A percentile compares a stretch with the other conserved stretches of the same genome.
These are phyloP conservation scores for Meira miltonrushii DNA, from an alignment of 1,284 basidiomycete species.

Conservation along the genomic window DNA sequence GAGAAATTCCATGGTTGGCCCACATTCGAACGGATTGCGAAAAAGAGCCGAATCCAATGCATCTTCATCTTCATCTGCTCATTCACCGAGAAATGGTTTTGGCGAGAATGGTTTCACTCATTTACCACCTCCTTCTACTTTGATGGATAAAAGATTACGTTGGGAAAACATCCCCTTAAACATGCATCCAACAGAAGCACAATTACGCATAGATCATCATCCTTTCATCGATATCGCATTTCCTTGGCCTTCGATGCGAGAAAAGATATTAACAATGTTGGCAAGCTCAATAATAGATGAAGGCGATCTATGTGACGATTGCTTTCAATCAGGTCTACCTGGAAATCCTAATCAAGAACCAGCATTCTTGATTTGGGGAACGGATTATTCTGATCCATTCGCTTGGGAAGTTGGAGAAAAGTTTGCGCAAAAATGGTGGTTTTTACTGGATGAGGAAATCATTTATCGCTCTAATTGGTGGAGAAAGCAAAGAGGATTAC, in stretches of 20 bases:
- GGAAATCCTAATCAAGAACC: slow-evolving; percentile 10
- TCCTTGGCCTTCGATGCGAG: slow-evolving; percentile 27
- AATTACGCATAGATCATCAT: slow-evolving; percentile 14
- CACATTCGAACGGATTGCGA: too few relatives aligned
- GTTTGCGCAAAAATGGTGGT: slow-evolving; percentile 28
- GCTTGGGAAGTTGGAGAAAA: slow-evolving; percentile 30
- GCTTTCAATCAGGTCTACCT: slow-evolving; percentile 3
- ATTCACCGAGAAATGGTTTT: too few relatives aligned
- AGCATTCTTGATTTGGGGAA: slow-evolving; percentile 26
- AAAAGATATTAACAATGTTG: slow-evolving; percentile 24
- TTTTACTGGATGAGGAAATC: slow-evolving; percentile 26
- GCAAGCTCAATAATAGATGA: slow-evolving; percentile 19
- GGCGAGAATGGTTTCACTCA: too few relatives aligned
- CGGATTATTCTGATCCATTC: slow-evolving; percentile 26
- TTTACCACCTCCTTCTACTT: too few relatives aligned
- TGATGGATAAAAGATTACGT: not conserved
- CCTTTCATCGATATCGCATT: slow-evolving; percentile 26
- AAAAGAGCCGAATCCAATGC: too few relatives aligned
- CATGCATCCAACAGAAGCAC: slow-evolving; percentile 10
- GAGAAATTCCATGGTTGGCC: too few relatives aligned
- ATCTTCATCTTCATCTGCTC: too few relatives aligned
- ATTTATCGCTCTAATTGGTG: slow-evolving; percentile 31
- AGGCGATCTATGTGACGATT: slow-evolving; percentile 21
- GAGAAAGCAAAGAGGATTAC: slow-evolving; percentile 27
- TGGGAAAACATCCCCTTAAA: slow-evolving; percentile 4